phyloP scores from a whole-genome alignment of 441 rosid genomes.

The Gossypium lobatum region DNA sequence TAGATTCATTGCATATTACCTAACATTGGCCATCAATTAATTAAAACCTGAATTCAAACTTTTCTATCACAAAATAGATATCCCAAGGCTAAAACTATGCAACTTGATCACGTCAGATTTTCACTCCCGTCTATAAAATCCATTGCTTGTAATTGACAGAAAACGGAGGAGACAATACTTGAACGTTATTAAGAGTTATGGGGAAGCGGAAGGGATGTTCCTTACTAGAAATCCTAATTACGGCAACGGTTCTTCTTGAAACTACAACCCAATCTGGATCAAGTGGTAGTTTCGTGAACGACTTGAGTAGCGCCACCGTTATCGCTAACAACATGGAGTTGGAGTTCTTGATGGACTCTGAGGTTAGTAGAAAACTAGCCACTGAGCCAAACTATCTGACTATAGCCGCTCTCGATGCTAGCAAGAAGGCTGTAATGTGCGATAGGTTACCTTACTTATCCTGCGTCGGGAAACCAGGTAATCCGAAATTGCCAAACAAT shows the following conservation, averaged over 20 bases:
- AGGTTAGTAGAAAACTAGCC: not conserved
- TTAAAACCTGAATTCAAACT: not conserved
- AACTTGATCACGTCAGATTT: not conserved
- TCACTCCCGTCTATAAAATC: not conserved
- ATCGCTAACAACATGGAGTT: not conserved
- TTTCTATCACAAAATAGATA: not conserved
- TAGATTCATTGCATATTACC: not conserved
- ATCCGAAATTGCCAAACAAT: no score
- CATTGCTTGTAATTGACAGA: not conserved
- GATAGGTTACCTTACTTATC: no score
- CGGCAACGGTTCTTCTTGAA: not conserved
- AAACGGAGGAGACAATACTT: not conserved
- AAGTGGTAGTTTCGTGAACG: not conserved
- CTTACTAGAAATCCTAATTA: not conserved
- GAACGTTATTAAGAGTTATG: not conserved
- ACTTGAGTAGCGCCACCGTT: not conserved
- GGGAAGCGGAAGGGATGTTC: not conserved
- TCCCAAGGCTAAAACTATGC: not conserved
- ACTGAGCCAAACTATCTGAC: not conserved
- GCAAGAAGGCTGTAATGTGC: no score
- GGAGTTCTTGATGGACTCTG: constrained; percentile 2
- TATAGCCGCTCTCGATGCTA: no score
- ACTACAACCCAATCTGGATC: not conserved
- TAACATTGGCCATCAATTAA: not conserved
- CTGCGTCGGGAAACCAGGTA: no score